Conservation (phyloP, 495 filamentous ascomycete genomes). For the Talaromyces liani region DNA sequence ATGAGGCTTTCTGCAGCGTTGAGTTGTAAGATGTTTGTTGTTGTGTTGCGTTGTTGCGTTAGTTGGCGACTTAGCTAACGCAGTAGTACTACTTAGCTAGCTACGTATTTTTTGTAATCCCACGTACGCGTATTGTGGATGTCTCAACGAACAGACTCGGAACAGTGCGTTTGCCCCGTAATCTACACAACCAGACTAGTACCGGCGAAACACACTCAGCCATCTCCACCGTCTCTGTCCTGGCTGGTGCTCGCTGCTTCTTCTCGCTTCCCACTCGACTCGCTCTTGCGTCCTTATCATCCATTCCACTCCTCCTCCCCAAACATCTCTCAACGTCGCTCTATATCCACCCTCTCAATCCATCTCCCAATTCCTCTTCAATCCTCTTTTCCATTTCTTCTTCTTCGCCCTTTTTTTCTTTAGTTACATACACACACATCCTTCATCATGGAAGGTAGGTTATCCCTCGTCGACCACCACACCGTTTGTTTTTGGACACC, state of each 20-base stretch:
- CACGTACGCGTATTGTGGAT: background rate
- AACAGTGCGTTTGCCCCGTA: background rate
- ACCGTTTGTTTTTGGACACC: slow-evolving; percentile 22
- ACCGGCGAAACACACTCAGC: background rate
- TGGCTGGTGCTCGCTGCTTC: slow-evolving; percentile 1
- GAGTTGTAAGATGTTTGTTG: background rate
- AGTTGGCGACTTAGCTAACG: background rate
- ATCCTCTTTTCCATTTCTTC: slow-evolving; percentile 15
- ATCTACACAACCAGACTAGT: background rate
- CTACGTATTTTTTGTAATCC: background rate
- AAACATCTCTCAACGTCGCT: slow-evolving; percentile 1
- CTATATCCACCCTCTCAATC: slow-evolving; percentile 9
- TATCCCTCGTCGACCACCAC: slow-evolving; percentile 15
- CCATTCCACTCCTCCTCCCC: background rate
- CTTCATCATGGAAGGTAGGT: slow-evolving; percentile 76
- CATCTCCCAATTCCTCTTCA: slow-evolving; percentile 10
- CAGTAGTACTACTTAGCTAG: background rate
- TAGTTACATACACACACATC: slow-evolving; percentile 25
- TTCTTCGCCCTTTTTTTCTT: slow-evolving; percentile 28
- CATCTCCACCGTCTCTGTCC: background rate
- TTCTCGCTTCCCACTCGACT: slow-evolving; percentile 8
- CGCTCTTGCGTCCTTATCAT: slow-evolving; percentile 6
- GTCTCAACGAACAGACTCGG: too few species aligned
- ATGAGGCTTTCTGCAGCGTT: background rate
- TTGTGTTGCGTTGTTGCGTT: background rate